phyloP scores from a whole-genome alignment of 1,139 yeast genomes.

The Saccharomyces hybrid region DNA sequence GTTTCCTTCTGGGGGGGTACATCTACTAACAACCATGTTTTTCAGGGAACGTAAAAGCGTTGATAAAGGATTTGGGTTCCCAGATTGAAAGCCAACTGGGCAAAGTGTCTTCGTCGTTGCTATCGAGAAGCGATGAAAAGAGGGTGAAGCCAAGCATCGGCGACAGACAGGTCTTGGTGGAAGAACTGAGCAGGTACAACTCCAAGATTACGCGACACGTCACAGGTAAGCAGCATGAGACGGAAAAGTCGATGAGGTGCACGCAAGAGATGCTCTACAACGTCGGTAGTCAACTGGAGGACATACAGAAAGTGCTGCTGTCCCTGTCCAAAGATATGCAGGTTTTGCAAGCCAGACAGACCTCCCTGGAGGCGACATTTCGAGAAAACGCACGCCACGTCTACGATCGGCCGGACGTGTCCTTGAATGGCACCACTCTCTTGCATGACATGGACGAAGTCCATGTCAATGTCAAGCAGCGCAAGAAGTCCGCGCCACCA shows the following conservation, averaged over 20 bases:
- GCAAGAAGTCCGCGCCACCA: not conserved
- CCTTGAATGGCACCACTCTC: constrained; percentile 8
- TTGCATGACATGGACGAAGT: constrained; percentile 1
- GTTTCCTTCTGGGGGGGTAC: too few relatives aligned
- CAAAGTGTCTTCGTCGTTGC: too few relatives aligned
- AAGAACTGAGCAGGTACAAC: not conserved
- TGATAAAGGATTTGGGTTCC: too few relatives aligned
- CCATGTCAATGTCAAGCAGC: not conserved
- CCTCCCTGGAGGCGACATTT: too few relatives aligned
- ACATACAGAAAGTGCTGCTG: constrained; percentile 11
- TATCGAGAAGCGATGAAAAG: too few relatives aligned
- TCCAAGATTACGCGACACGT: not conserved
- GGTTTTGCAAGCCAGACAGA: too few relatives aligned
- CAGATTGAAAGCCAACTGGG: too few relatives aligned
- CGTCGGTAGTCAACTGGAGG: constrained; percentile 13
- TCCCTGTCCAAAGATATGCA: too few relatives aligned
- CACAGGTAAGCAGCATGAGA: constrained; percentile 4
- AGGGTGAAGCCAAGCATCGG: too few relatives aligned
- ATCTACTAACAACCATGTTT: too few relatives aligned
- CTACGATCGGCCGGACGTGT: not conserved
- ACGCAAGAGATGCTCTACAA: constrained; percentile 12
- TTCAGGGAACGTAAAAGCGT: too few relatives aligned
- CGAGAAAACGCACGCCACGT: constrained; percentile 5
- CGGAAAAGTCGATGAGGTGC: constrained; percentile 4
- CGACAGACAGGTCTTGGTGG: too few relatives aligned